These are phyloP conservation scores for Heimioporus retisporus DNA, from an alignment of 1,284 basidiomycete species.

Conservation along the genomic window DNA sequence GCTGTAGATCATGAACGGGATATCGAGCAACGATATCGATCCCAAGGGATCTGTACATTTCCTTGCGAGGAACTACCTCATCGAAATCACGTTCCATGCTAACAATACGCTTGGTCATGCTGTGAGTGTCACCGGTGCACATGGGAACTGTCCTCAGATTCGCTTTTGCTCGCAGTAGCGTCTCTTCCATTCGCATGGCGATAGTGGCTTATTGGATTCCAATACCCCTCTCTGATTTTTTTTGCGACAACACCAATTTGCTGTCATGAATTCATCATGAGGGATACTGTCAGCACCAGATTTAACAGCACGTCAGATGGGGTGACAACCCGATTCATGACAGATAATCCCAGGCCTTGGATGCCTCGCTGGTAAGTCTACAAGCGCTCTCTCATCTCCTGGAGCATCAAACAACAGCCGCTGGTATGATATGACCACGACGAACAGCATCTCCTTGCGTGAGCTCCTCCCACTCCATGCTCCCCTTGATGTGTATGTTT, in stretches of 20 bases:
- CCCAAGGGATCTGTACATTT: constrained; percentile 51
- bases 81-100: constrained; percentile 43
- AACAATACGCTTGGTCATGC: constrained; percentile 14
- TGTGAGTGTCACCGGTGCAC: constrained; percentile 12
- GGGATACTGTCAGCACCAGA: constrained; percentile 35
- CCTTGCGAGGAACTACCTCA: constrained; percentile 45
- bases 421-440: constrained; percentile 27
- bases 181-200: constrained; percentile 45
- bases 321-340: constrained; percentile 27
- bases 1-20: constrained; percentile 59
- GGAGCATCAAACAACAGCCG: not conserved
- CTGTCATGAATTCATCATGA: constrained; percentile 36
- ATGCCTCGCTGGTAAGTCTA: constrained; percentile 32
- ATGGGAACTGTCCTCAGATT: not conserved
- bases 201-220: constrained; percentile 13
- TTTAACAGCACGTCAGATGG: constrained; percentile 35
- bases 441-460: constrained; percentile 41
- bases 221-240: not conserved
- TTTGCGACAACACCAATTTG: constrained; percentile 26
- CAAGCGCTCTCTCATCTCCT: not conserved
- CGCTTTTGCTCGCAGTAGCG: constrained; percentile 24
- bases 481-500: too few species aligned
- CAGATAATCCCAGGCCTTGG: constrained; percentile 40
- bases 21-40: constrained; percentile 42
- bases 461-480: constrained; percentile 4